phyloP scores from a whole-genome alignment of 768 basidiomycete genomes.

The Suillus decipiens region DNA sequence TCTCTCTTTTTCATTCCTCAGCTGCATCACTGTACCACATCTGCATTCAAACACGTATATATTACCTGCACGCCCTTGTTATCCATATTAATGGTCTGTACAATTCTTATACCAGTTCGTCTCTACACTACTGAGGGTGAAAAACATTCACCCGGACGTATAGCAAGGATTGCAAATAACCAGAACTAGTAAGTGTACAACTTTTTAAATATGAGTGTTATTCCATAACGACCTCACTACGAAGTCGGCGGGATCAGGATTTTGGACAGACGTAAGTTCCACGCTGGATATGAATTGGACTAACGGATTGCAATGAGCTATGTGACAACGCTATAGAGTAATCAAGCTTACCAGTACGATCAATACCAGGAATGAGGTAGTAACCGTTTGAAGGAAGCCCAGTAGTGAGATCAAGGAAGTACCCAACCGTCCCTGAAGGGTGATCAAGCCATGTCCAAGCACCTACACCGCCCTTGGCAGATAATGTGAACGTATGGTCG shows the following conservation, averaged over 20 bases:
- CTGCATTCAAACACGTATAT: conserved; percentile 8
- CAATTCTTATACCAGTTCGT: conserved; percentile 5
- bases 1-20: background rate
- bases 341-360: conserved; percentile 46
- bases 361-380: conserved; percentile 54
- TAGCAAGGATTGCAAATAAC: background rate
- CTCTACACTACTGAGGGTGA: background rate
- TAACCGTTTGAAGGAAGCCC: conserved; percentile 51
- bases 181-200: background rate
- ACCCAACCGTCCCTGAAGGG: conserved; percentile 53
- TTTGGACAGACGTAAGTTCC: conserved; percentile 39
- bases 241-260: conserved; percentile 45
- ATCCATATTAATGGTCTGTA: conserved; percentile 8
- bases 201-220: conserved; percentile 41
- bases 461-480: conserved; percentile 54
- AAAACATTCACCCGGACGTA: background rate
- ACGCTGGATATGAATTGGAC: conserved; percentile 44
- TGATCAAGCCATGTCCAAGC: conserved; percentile 64
- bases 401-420: conserved; percentile 48
- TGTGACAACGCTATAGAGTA: background rate
- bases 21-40: conserved; percentile 9
- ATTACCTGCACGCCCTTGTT: conserved; percentile 1
- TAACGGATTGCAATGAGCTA: conserved; percentile 17
- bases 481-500: conserved; percentile 50
- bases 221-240: conserved; percentile 56